Evolutionary conservation across 1,284 basidiomycete genomes (phyloP).

Genomic region (Pseudozyma pruni): DNA sequence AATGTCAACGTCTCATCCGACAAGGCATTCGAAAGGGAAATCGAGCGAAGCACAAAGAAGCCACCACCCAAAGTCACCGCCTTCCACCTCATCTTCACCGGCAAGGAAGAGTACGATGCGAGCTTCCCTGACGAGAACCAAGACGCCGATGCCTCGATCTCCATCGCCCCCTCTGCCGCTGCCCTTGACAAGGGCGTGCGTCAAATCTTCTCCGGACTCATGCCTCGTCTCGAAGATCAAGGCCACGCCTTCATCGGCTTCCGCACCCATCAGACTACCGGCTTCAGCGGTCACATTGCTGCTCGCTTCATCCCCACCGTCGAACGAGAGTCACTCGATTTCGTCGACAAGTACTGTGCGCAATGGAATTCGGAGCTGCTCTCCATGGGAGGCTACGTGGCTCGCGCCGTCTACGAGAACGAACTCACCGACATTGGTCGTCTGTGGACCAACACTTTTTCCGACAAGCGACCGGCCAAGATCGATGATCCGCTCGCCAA

Average conservation of each 20-base stretch:
- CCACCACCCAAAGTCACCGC: slow-evolving; percentile 82
- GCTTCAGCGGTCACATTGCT: slow-evolving; percentile 89
- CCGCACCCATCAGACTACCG: slow-evolving; percentile 86
- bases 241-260: slow-evolving; percentile 69
- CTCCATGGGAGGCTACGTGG: slow-evolving; percentile 75
- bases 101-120: slow-evolving; percentile 86
- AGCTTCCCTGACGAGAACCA: slow-evolving; percentile 71
- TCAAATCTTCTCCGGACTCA: slow-evolving; percentile 67
- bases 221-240: slow-evolving; percentile 61
- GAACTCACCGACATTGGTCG: slow-evolving; percentile 74
- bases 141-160: slow-evolving; percentile 34
- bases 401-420: slow-evolving; percentile 85
- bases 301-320: slow-evolving; percentile 96
- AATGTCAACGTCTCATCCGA: slow-evolving; percentile 80
- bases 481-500: slow-evolving; percentile 68
- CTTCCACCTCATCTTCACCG: slow-evolving; percentile 89
- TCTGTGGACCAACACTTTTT: slow-evolving; percentile 69
- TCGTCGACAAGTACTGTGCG: slow-evolving; percentile 68
- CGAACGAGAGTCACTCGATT: slow-evolving; percentile 91
- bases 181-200: slow-evolving; percentile 68
- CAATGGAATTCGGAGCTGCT: slow-evolving; percentile 63
- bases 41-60: slow-evolving; percentile 94
- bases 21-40: slow-evolving; percentile 78
- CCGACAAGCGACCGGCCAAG: slow-evolving; percentile 73
- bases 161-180: slow-evolving; percentile 85